These are phyloP conservation scores for Parmelia sp. DNA, from an alignment of 495 filamentous ascomycete genomes.

Conservation along the genomic window DNA sequence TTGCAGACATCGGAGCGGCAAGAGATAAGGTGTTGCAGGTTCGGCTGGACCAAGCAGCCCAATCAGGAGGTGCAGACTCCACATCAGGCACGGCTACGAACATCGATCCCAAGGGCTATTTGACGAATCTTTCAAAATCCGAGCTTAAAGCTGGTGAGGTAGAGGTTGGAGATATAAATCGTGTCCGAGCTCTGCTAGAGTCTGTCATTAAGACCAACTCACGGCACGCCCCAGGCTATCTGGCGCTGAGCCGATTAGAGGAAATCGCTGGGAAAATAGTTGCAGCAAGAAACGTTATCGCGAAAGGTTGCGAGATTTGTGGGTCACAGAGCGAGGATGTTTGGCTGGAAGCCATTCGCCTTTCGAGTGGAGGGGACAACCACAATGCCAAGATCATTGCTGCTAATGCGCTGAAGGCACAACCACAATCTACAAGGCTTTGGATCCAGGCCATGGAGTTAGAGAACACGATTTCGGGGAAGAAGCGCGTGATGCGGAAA, in stretches of 20 bases:
- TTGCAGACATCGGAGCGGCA: slow-evolving; percentile 94
- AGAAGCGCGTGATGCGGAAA: slow-evolving; percentile 84
- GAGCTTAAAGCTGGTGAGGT: slow-evolving; percentile 71
- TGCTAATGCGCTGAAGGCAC: slow-evolving; percentile 85
- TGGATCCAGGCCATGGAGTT: slow-evolving; percentile 96
- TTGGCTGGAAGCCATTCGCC: slow-evolving; percentile 90
- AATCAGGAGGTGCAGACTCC: slow-evolving; percentile 57
- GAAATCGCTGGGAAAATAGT: slow-evolving; percentile 86
- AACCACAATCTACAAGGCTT: slow-evolving; percentile 77
- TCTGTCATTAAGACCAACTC: slow-evolving; percentile 95
- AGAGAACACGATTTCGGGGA: slow-evolving; percentile 69
- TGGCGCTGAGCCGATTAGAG: slow-evolving; percentile 87
- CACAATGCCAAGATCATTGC: slow-evolving; percentile 94
- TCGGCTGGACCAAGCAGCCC: slow-evolving; percentile 79
- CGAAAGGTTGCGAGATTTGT: slow-evolving; percentile 79
- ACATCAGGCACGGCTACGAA: slow-evolving; percentile 76
- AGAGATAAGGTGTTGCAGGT: slow-evolving; percentile 91
- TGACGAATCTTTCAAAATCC: slow-evolving; percentile 78
- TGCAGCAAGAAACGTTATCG: slow-evolving; percentile 75
- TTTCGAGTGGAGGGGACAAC: slow-evolving; percentile 59
- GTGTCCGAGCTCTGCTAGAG: slow-evolving; percentile 85
- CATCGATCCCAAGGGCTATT: slow-evolving; percentile 91
- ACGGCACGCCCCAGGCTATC: slow-evolving; percentile 92
- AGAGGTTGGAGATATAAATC: slow-evolving; percentile 90
- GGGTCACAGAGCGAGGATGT: slow-evolving; percentile 82